Evolutionary conservation across 345 rosid genomes (phyloP).

Genomic region (Stellera chamaejasme): DNA sequence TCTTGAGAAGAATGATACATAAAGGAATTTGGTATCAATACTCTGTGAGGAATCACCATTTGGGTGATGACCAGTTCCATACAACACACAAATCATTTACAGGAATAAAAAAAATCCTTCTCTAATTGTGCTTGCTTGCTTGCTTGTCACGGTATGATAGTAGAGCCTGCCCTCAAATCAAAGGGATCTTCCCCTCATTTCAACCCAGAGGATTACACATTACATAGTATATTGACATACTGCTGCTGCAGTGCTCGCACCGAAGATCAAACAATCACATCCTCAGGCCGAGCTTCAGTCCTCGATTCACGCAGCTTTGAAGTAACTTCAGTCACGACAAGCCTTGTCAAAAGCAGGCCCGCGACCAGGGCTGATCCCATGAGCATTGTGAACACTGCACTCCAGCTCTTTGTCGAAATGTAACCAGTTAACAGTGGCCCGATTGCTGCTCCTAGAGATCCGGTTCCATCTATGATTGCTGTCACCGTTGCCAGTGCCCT

Average conservation of each 20-base stretch:
- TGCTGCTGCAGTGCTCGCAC: background rate
- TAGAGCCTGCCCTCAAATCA: slow-evolving; percentile 9
- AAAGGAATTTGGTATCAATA: too few species aligned
- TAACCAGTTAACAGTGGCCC: slow-evolving; percentile 93
- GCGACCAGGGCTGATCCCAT: slow-evolving; percentile 85
- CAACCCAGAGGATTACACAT: slow-evolving; percentile 8
- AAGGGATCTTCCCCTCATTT: slow-evolving; percentile 13
- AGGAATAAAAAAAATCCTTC: background rate
- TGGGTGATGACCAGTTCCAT: background rate
- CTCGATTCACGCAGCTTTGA: slow-evolving; percentile 51
- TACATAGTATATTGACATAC: background rate
- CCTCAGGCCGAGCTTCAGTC: slow-evolving; percentile 18
- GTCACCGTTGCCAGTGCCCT: slow-evolving; percentile 95
- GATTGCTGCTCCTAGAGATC: slow-evolving; percentile 93
- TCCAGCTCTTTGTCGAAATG: slow-evolving; percentile 84
- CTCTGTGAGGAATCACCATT: too few species aligned
- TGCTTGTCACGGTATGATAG: background rate
- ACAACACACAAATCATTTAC: slow-evolving; percentile 10
- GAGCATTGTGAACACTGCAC: slow-evolving; percentile 78
- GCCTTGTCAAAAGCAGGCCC: slow-evolving; percentile 68
- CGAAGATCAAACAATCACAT: slow-evolving; percentile 16
- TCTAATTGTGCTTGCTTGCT: too few species aligned
- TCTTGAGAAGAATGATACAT: too few species aligned
- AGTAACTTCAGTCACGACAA: slow-evolving; percentile 70
- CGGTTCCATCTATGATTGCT: slow-evolving; percentile 95